phyloP scores from a whole-genome alignment of 106 monocot species.

The Allium sativum region DNA sequence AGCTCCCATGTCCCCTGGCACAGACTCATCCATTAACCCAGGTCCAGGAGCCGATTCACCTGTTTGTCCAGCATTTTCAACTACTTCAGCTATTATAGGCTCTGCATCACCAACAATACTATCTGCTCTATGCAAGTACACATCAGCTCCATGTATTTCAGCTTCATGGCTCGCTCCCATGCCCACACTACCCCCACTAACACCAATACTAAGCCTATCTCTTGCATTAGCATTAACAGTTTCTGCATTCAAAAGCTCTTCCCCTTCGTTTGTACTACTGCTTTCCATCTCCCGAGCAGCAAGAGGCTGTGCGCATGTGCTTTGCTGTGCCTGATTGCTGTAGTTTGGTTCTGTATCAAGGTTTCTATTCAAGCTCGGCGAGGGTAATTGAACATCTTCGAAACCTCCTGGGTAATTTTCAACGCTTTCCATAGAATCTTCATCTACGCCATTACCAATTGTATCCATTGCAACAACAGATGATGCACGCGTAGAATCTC shows the following conservation, averaged over 20 bases:
- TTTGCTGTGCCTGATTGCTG: constrained; percentile 88
- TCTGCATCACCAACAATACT: constrained; percentile 71
- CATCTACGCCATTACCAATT: constrained; percentile 33
- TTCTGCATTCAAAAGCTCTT: constrained; percentile 79
- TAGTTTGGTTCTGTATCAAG: constrained; percentile 51
- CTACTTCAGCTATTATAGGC: constrained; percentile 68
- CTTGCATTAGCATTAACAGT: constrained; percentile 60
- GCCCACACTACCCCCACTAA: constrained; percentile 96
- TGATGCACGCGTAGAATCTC: constrained; percentile 83
- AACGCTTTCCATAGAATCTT: constrained; percentile 98
- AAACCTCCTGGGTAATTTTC: constrained; percentile 81
- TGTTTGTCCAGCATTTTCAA: constrained; percentile 81
- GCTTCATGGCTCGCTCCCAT: constrained; percentile 99
- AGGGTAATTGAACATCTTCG: constrained; percentile 51
- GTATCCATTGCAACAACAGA: constrained; percentile 96
- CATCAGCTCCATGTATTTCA: constrained; percentile 88
- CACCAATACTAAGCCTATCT: constrained; percentile 76
- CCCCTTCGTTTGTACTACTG: constrained; percentile 89
- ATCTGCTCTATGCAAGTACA: constrained; percentile 48
- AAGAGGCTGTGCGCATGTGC: constrained; percentile 54
- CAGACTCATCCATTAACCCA: constrained; percentile 85
- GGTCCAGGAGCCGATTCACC: constrained; percentile 84
- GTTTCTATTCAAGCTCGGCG: constrained; percentile 40
- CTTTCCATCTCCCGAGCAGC: constrained; percentile 65
- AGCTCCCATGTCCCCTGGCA: constrained; percentile 64